Conservation (phyloP, 495 filamentous ascomycete genomes). For the Lepraria neglecta region DNA sequence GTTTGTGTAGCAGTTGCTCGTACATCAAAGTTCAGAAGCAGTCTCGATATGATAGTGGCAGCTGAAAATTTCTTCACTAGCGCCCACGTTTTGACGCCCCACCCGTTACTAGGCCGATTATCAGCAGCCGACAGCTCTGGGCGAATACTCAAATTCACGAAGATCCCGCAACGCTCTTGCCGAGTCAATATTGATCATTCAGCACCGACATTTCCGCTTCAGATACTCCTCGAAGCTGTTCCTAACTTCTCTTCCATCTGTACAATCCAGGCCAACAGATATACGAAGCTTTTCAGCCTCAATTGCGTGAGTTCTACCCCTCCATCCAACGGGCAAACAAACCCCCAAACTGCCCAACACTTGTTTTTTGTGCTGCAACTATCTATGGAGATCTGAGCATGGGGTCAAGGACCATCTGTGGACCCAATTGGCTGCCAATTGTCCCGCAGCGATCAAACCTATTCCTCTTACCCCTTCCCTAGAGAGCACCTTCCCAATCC, state of each 20-base stretch:
- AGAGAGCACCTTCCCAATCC: neutral
- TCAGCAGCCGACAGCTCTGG: conserved; percentile 10
- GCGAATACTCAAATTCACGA: neutral
- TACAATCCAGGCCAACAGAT: neutral
- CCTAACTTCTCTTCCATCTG: neutral
- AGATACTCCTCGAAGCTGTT: neutral
- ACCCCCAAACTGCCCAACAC: neutral
- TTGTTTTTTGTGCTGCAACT: too few relatives aligned
- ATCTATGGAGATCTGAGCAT: neutral
- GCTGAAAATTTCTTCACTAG: conserved; percentile 3
- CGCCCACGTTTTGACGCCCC: conserved; percentile 9
- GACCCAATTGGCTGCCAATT: neutral
- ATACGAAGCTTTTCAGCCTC: conserved; percentile 2
- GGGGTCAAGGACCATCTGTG: neutral
- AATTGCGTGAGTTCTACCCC: neutral
- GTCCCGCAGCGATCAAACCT: neutral
- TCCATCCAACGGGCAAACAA: neutral
- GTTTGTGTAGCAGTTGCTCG: neutral
- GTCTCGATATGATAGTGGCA: neutral
- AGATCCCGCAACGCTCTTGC: conserved; percentile 2
- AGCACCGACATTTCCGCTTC: neutral
- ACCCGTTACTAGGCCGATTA: conserved; percentile 1
- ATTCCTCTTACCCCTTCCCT: neutral
- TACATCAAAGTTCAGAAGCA: neutral
- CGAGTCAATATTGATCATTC: neutral